Evolutionary conservation across 805 yeast genomes (phyloP).

Genomic region (Candida railenensis): DNA sequence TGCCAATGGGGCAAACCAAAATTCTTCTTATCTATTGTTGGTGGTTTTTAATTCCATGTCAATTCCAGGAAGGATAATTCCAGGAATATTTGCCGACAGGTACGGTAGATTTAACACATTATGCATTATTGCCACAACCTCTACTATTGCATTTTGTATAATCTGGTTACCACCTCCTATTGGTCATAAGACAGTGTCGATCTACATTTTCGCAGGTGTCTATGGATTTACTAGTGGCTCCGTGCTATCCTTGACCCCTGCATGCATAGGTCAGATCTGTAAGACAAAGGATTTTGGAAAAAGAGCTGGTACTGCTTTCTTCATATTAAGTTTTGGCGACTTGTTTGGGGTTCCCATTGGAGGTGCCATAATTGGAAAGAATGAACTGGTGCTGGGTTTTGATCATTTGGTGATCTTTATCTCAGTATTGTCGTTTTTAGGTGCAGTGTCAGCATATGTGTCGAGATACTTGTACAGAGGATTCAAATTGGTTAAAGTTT

Average conservation of each 20-base stretch:
- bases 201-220: constrained; percentile 22
- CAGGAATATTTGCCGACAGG: constrained; percentile 23
- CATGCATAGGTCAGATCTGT: constrained; percentile 26
- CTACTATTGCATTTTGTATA: constrained; percentile 18
- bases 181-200: constrained; percentile 21
- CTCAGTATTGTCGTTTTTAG: constrained; percentile 17
- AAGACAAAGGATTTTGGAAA: constrained; percentile 24
- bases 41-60: constrained; percentile 24
- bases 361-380: constrained; percentile 21
- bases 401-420: constrained; percentile 25
- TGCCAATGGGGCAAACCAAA: constrained; percentile 19
- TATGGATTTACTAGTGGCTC: constrained; percentile 32
- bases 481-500: constrained; percentile 10
- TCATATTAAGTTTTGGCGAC: constrained; percentile 25
- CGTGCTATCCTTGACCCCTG: constrained; percentile 21
- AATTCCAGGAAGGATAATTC: constrained; percentile 26
- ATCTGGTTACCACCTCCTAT: constrained; percentile 27
- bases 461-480: constrained; percentile 25
- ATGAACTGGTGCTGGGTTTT: constrained; percentile 9
- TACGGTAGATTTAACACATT: constrained; percentile 25
- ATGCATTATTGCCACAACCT: constrained; percentile 19
- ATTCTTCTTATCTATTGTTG: constrained; percentile 19
- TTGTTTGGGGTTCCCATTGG: constrained; percentile 29
- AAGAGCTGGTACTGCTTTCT: constrained; percentile 26
- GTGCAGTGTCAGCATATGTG: constrained; percentile 18